Percentiles rank a stretch among this genome's conserved stretches.
phyloP scores from a whole-genome alignment of 2,329 filamentous ascomycete genomes.

The Fusarium anguioides region DNA sequence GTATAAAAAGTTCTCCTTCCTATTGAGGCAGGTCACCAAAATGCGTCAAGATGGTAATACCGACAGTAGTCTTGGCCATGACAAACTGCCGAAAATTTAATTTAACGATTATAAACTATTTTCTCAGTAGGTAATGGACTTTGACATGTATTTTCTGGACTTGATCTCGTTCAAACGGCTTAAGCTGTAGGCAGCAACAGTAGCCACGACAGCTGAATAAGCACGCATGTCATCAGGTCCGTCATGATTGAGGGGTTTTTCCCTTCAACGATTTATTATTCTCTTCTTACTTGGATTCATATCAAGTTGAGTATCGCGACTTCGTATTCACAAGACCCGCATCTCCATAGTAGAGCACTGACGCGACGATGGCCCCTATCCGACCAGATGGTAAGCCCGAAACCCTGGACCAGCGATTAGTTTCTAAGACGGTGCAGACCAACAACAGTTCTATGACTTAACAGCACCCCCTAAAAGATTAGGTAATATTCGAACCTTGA shows the following conservation, averaged over 20 bases:
- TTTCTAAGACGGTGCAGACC: background rate
- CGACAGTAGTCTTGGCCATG: too few species aligned
- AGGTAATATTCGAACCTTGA: background rate
- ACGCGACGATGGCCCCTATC: conserved; percentile 4
- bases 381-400: background rate
- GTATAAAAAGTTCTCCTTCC: too few species aligned
- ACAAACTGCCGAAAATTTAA: too few species aligned
- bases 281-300: background rate
- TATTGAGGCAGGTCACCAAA: too few species aligned
- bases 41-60: too few species aligned
- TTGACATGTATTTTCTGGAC: too few species aligned
- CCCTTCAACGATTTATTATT: background rate
- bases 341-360: background rate
- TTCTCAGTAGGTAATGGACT: too few species aligned
- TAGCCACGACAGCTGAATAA: background rate
- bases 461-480: background rate
- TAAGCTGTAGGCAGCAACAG: too few species aligned
- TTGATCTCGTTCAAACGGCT: too few species aligned
- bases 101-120: too few species aligned
- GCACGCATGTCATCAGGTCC: background rate
- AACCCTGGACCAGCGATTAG: background rate
- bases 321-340: background rate
- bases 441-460: conserved; percentile 11
- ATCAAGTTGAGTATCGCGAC: background rate
- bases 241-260: background rate